phyloP scores from a whole-genome alignment of 495 filamentous ascomycete species.

The Rhypophila decipiens region DNA sequence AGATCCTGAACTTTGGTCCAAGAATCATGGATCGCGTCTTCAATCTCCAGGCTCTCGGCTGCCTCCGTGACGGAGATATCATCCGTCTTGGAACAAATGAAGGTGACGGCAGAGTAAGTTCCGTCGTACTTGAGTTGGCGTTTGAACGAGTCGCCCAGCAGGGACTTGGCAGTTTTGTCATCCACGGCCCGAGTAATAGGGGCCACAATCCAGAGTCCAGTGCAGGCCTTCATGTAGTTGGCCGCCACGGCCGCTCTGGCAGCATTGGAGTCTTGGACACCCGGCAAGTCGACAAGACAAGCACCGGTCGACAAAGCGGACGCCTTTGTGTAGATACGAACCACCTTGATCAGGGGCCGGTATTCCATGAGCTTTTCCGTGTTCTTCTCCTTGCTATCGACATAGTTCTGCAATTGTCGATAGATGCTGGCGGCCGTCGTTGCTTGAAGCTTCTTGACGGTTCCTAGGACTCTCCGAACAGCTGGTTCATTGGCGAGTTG shows the following conservation, averaged over 20 bases:
- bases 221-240: conserved; percentile 54
- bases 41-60: conserved; percentile 24
- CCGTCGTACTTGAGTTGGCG: conserved; percentile 62
- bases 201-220: conserved; percentile 55
- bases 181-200: conserved; percentile 61
- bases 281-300: conserved; percentile 62
- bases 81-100: conserved; percentile 67
- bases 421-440: conserved; percentile 20
- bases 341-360: conserved; percentile 64
- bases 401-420: conserved; percentile 16
- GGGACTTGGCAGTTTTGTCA: conserved; percentile 55
- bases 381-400: conserved; percentile 31
- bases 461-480: conserved; percentile 46
- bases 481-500: conserved; percentile 30
- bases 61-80: conserved; percentile 47
- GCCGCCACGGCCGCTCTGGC: conserved; percentile 56
- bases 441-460: conserved; percentile 33
- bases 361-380: conserved; percentile 36
- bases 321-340: conserved; percentile 54
- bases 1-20: conserved; percentile 3
- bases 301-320: conserved; percentile 52
- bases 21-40: conserved; percentile 28
- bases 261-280: conserved; percentile 58
- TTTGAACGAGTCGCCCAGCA: conserved; percentile 54
- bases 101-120: conserved; percentile 48